These are phyloP conservation scores for Pichia cephalocereana DNA, from an alignment of 805 yeast species.

Conservation along the genomic window DNA sequence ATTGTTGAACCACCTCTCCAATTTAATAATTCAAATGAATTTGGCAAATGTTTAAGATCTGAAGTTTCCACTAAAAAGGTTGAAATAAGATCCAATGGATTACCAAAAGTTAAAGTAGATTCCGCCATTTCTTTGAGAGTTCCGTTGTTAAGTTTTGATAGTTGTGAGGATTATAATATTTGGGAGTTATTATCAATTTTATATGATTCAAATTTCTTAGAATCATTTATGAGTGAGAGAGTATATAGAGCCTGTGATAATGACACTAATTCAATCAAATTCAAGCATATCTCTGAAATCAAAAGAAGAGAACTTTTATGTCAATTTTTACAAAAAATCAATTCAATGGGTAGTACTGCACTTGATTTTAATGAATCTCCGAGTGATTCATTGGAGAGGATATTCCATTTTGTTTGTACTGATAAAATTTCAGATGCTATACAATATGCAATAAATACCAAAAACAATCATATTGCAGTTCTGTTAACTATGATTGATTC, in stretches of 20 bases:
- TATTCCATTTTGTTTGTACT: conserved; percentile 41
- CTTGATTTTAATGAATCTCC: conserved; percentile 12
- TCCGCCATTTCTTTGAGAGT: conserved; percentile 24
- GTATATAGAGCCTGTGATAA: conserved; percentile 4
- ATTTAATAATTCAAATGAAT: conserved; percentile 7
- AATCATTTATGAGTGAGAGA: conserved; percentile 8
- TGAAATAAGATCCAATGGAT: conserved; percentile 18
- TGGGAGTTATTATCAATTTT: conserved; percentile 58
- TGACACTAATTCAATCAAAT: conserved; percentile 5
- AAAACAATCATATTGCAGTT: conserved; percentile 62
- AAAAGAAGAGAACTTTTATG: conserved; percentile 39
- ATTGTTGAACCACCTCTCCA: conserved; percentile 1
- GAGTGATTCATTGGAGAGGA: conserved; percentile 38
- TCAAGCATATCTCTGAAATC: conserved; percentile 12
- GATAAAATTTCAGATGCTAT: conserved; percentile 59
- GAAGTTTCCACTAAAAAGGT: conserved; percentile 10
- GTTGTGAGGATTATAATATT: conserved; percentile 15
- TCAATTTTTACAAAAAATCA: conserved; percentile 47
- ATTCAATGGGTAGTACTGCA: conserved; percentile 27
- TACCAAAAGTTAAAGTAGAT: conserved; percentile 30
- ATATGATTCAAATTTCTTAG: conserved; percentile 36
- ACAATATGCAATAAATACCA: conserved; percentile 46
- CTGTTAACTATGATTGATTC: conserved; percentile 65
- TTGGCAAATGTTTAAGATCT: conserved; percentile 7
- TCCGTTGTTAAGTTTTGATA: conserved; percentile 12